Base-by-base conservation (phyloP, 2,329 filamentous ascomycete genomes). In the Hortaea werneckii region DNA sequence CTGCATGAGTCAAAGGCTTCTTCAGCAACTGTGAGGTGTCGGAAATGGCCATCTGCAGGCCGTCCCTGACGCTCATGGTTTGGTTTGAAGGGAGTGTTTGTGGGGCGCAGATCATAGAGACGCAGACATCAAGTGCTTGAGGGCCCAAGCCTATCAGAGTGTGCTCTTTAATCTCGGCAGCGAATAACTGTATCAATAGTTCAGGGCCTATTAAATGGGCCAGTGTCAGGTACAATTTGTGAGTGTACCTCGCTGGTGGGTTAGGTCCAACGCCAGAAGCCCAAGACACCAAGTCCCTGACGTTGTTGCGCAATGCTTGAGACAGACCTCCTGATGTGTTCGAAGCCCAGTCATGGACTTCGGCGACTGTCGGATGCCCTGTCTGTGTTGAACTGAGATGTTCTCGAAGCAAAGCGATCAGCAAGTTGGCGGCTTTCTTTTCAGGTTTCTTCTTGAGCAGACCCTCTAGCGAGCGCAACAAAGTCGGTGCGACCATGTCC, bases 61-160 rank as follows among this genome's bases (percentile, higher is more conserved):
- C 49, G n/a, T 60, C 48, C 29, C 52, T 52, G 68, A 41, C 40
- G 40, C 7, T 41, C 10, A 29, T 29, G 40, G 27, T 39, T 8
- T 20, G 8, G 7, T 10, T 39, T 20, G 45, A 34, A 4, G 44
- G 30, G 5, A 29, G 59, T 29, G 60, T 67, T 48, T 57, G 67
- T 57, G 83, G 82, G 0, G 83, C 79, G 57, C 83, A 86, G 7
- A 89, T 71, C 6, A 89, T 67, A 1, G 82, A 77, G 2, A 77
- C 78, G 2, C 77, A 83, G 7, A 88, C 73, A 54, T 89, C 85
- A 45, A 87, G 77, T 0, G 78, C 79, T 5, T 81, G 67, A 45
- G 75, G 73, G 1, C 75, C 78, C 51, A 76, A 78, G 4, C 77
- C 77, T 0, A 71, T 63, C 29, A 80, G 76, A 0, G 76, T 77